phyloP scores from a whole-genome alignment of 805 yeast species.

The Spathaspora hagerdaliae region DNA sequence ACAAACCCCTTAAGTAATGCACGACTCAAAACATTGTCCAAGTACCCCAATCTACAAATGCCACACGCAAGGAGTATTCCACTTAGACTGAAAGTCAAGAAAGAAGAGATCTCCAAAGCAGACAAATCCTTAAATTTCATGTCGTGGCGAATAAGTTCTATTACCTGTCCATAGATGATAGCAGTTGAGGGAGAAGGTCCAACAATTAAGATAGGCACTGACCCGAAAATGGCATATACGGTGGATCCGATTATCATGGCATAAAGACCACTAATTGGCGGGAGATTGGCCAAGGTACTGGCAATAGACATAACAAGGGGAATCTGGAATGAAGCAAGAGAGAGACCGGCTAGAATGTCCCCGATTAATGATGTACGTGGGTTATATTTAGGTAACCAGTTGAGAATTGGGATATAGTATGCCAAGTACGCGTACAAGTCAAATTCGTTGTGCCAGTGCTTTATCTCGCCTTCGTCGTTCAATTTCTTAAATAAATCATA shows the following conservation, averaged over 20 bases:
- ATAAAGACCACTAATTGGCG: constrained; percentile 74
- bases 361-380: constrained; percentile 15
- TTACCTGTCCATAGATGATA: constrained; percentile 74
- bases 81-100: constrained; percentile 69
- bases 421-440: constrained; percentile 24
- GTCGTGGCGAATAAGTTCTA: constrained; percentile 35
- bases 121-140: constrained; percentile 38
- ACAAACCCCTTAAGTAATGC: constrained; percentile 79
- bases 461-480: neutral
- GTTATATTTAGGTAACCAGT: constrained; percentile 28
- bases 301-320: constrained; percentile 66
- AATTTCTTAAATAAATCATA: constrained; percentile 7
- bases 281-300: constrained; percentile 77
- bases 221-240: constrained; percentile 73
- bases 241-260: constrained; percentile 76
- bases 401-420: constrained; percentile 28
- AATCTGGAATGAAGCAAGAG: constrained; percentile 31
- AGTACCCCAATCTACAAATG: constrained; percentile 69
- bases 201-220: constrained; percentile 85
- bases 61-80: constrained; percentile 64
- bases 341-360: constrained; percentile 28
- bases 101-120: constrained; percentile 51
- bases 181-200: constrained; percentile 92
- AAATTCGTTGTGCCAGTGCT: constrained; percentile 7
- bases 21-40: constrained; percentile 75